These are phyloP conservation scores for Iberis pinnata DNA, from an alignment of 345 rosid genomes.

Conservation along the genomic window DNA sequence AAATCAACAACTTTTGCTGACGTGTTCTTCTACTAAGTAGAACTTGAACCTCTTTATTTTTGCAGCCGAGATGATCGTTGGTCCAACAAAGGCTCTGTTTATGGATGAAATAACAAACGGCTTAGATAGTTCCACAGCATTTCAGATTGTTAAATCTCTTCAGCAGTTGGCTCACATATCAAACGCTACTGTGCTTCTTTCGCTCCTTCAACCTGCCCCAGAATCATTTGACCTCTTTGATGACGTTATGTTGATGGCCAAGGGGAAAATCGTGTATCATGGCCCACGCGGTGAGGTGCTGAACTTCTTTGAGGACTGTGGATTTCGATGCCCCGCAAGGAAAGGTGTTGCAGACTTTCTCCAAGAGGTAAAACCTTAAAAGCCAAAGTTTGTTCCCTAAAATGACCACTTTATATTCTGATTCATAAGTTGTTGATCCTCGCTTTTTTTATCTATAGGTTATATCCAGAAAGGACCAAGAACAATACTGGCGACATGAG, in stretches of 20 bases:
- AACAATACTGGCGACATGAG: conserved; percentile 59
- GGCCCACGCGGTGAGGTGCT: conserved; percentile 61
- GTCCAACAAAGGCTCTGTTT: conserved; percentile 48
- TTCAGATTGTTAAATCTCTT: conserved; percentile 62
- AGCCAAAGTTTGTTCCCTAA: background rate
- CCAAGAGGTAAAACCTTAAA: conserved; percentile 51
- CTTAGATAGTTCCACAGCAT: conserved; percentile 79
- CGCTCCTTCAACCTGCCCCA: conserved; percentile 82
- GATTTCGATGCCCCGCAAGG: conserved; percentile 71
- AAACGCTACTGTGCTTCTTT: conserved; percentile 52
- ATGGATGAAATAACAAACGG: conserved; percentile 84
- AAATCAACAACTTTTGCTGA: conserved; percentile 5
- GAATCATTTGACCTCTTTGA: conserved; percentile 72
- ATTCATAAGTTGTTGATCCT: conserved; percentile 16
- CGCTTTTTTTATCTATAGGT: conserved; percentile 27
- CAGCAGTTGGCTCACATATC: conserved; percentile 55
- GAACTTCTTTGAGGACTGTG: conserved; percentile 56
- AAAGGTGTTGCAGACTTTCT: conserved; percentile 81
- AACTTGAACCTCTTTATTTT: conserved; percentile 1
- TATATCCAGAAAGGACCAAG: conserved; percentile 78
- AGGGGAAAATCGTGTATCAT: conserved; percentile 66
- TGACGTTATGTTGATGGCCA: conserved; percentile 63
- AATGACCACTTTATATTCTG: background rate
- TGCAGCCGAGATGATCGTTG: conserved; percentile 69
- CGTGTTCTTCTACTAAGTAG: conserved; percentile 5